Evolutionary conservation across 768 basidiomycete genomes (phyloP), one percentile per base, ranked within the genome.

Genomic region (Russula olivacea): DNA sequence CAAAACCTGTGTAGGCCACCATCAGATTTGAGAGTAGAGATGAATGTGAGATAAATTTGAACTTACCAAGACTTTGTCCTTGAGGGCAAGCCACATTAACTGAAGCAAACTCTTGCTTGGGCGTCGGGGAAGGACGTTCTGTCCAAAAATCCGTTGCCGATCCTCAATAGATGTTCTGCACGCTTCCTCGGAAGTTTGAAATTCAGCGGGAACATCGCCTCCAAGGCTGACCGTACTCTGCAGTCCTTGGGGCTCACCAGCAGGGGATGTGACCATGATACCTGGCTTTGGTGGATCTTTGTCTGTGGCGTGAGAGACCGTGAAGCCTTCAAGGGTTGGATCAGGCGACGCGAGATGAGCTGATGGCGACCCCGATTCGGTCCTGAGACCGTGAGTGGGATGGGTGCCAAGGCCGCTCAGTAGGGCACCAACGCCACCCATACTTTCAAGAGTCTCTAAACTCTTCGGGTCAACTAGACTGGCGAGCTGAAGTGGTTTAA

Each of bases 391-490:
- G 28, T 66, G 75, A 3, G 79, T 76, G 3, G 73, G 68, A 65
- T 89, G 75, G 0, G 91, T 87, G 14, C 91, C 91, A 9, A 98
- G 81, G 6, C 91, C 88, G 1, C 76, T 74, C 14, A 96, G 74
- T 14, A 98, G 71, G 9, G 80, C 83, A 0, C 77, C 68, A 9
- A 81, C 76, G 47, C 97, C 97, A 21, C 93, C 94, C 40, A 96
- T 78, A 12, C 73, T 74, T 19, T 77, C 77, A 36, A 99, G 80
- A 15, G 79, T 72, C 2, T 86, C 80, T 12, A 94, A 66, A 65
- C 78, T 87, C 75, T 97, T 98, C 10, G 94, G 93, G 71, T 98
- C 95, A 41, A 98, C 84, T 58, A 97, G 81, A 63, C 84, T 83
- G 1, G 95, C 95, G 17, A 98, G 85, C 55, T 80, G 77, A 64